Percentiles rank a stretch among this genome's conserved stretches.
These are phyloP conservation scores for Beauveria brongniartii DNA, from an alignment of 2,329 filamentous ascomycete species.

Conservation along the genomic window DNA sequence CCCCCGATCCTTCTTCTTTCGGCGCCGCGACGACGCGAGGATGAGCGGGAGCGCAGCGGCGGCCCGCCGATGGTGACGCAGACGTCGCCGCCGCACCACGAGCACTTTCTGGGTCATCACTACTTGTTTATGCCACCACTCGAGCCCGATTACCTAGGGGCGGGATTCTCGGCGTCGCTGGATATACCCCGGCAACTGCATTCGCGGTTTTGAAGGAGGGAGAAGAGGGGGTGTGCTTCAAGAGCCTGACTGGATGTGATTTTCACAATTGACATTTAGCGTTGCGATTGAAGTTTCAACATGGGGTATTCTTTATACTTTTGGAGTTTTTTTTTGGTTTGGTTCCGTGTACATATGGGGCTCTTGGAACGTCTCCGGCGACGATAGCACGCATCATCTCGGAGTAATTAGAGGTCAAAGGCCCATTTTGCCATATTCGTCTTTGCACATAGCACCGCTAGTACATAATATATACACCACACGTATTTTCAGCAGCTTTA, in stretches of 20 bases:
- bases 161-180: not conserved
- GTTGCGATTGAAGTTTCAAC: not conserved
- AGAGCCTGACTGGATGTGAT: not conserved
- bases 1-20: no score
- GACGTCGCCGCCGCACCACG: not conserved
- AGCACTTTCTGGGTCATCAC: not conserved
- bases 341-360: not conserved
- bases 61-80: not conserved
- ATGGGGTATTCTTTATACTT: not conserved
- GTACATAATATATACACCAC: not conserved
- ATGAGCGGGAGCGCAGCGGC: not conserved
- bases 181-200: constrained; percentile 2
- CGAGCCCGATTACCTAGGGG: not conserved
- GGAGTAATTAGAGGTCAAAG: not conserved
- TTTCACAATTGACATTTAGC: not conserved
- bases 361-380: not conserved
- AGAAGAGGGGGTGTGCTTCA: not conserved
- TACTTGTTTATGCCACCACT: constrained; percentile 3
- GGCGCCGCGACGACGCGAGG: not conserved
- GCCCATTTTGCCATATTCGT: not conserved
- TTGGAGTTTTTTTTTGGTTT: not conserved
- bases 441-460: not conserved
- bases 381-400: not conserved
- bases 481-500: not conserved
- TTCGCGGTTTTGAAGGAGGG: not conserved